Conservation (phyloP, 1,139 yeast species). For the Diutina pseudorugosa region DNA sequence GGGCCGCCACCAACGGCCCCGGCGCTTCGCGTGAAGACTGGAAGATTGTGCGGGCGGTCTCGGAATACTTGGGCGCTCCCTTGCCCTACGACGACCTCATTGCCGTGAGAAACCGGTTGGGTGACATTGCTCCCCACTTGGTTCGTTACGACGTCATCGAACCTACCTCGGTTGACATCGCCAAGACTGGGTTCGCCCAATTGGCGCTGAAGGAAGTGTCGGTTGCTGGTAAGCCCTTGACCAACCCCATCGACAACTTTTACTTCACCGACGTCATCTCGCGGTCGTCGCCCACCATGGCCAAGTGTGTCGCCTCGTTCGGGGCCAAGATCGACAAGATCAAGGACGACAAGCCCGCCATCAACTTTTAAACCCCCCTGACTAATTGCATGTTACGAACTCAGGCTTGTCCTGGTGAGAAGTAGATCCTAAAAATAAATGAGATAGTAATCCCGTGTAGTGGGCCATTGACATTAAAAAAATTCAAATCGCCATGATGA, state of each 20-base stretch:
- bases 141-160: slow-evolving; percentile 68
- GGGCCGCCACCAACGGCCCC: slow-evolving; percentile 87
- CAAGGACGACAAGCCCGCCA: slow-evolving; percentile 17
- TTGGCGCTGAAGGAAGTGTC: slow-evolving; percentile 21
- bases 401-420: background rate
- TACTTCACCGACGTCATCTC: slow-evolving; percentile 84
- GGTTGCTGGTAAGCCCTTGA: slow-evolving; percentile 34
- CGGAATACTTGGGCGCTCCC: slow-evolving; percentile 61
- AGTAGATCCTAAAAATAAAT: background rate
- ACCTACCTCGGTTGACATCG: slow-evolving; percentile 48
- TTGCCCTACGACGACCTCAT: slow-evolving; percentile 71
- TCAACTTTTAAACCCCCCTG: slow-evolving; percentile 1
- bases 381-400: slow-evolving; percentile 1
- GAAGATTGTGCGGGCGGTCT: slow-evolving; percentile 76
- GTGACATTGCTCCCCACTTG: slow-evolving; percentile 73
- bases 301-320: slow-evolving; percentile 60
- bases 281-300: slow-evolving; percentile 85
- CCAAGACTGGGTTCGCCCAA: slow-evolving; percentile 44
- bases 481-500: too few species aligned
- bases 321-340: slow-evolving; percentile 55
- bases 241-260: slow-evolving; percentile 69
- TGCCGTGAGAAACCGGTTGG: slow-evolving; percentile 58
- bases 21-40: slow-evolving; percentile 91
- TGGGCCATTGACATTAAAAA: too few species aligned
- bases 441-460: background rate